These are phyloP conservation scores for Magnaporthales sp. DNA, from an alignment of 2,329 filamentous ascomycete genomes.

Conservation along the genomic window DNA sequence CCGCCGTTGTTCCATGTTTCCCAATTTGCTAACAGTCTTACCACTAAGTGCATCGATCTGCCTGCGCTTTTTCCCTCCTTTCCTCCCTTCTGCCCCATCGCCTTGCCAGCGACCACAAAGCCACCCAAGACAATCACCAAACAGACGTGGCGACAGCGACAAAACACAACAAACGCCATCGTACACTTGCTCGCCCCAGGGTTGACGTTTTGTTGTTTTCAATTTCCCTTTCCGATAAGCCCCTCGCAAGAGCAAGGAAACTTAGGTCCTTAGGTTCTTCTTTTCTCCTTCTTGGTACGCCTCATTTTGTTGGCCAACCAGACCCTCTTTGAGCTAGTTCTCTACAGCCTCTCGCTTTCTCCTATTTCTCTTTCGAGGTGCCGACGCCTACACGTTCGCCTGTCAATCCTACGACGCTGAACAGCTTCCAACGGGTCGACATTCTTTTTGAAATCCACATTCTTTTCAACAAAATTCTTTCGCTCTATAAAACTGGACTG, in stretches of 20 bases:
- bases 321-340: constrained; percentile 34
- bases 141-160: background rate
- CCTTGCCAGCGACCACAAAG: background rate
- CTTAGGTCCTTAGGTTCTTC: constrained; percentile 13
- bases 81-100: constrained; percentile 1
- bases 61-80: constrained; percentile 11
- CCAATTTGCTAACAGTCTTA: constrained; percentile 1
- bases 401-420: background rate
- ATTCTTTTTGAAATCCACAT: background rate
- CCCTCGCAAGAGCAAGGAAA: constrained; percentile 9
- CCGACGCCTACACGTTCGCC: background rate
- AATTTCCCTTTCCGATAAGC: background rate
- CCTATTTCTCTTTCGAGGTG: constrained; percentile 6
- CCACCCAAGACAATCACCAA: background rate
- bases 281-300: constrained; percentile 18
- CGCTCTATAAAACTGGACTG: background rate
- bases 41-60: constrained; percentile 9
- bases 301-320: constrained; percentile 10
- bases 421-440: background rate
- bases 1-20: constrained; percentile 3
- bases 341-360: constrained; percentile 35
- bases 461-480: background rate
- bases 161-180: background rate
- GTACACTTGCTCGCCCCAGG: constrained; percentile 2
- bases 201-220: constrained; percentile 2